Evolutionary conservation across 176 grass and related monocot species (phyloP).

Genomic region (Musa beccarii): DNA sequence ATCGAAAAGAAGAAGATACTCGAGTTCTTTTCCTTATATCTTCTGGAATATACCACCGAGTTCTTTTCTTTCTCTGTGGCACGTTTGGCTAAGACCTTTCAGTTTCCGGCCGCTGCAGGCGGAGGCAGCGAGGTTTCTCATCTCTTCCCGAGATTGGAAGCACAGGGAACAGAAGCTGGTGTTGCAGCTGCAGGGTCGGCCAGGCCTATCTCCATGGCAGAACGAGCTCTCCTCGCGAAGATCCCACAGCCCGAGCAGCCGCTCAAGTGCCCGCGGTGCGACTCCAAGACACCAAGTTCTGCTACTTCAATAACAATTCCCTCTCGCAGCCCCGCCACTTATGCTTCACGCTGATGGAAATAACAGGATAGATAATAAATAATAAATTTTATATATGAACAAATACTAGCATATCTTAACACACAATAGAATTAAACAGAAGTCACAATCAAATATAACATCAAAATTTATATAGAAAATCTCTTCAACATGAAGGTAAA

Average conservation of each 20-base stretch:
- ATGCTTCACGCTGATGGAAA: conserved; percentile 26
- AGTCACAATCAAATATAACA: too few species aligned
- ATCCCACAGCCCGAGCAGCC: conserved; percentile 69
- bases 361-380: too few species aligned
- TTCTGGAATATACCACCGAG: conserved; percentile 60
- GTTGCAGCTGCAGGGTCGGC: conserved; percentile 7
- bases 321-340: conserved; percentile 99
- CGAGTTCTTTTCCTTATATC: conserved; percentile 18
- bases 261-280: conserved; percentile 84
- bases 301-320: conserved; percentile 99
- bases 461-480: too few species aligned
- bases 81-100: conserved; percentile 39
- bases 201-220: conserved; percentile 53
- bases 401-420: too few species aligned
- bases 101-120: conserved; percentile 26
- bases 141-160: conserved; percentile 21
- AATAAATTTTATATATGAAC: too few species aligned
- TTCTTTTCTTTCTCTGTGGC: conserved; percentile 22
- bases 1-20: conserved; percentile 22
- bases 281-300: conserved; percentile 97
- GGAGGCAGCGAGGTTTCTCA: conserved; percentile 31
- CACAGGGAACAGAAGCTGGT: conserved; percentile 1
- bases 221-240: conserved; percentile 62
- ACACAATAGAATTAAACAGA: too few species aligned
- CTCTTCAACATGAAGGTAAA: too few species aligned